phyloP scores from a whole-genome alignment of 2,329 filamentous ascomycete genomes.

The Colletotrichum australisinense region DNA sequence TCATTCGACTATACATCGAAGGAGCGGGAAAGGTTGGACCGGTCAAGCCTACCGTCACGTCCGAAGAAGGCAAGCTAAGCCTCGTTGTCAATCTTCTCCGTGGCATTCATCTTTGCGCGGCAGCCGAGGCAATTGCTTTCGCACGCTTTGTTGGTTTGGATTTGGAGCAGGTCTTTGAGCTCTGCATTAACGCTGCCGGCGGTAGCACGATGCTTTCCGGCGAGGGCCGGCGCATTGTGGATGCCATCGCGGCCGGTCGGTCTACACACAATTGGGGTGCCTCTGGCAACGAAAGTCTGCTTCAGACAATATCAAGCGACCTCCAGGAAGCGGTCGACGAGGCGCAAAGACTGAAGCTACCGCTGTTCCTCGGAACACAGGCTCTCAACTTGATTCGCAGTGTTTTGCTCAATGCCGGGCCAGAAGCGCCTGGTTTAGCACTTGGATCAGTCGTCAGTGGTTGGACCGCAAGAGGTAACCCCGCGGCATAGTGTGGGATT shows the following conservation, averaged over 20 bases:
- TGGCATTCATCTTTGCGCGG: not conserved
- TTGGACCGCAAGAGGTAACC: not conserved
- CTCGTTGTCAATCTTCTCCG: not conserved
- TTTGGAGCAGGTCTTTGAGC: not conserved
- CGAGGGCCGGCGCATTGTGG: not conserved
- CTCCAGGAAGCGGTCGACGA: not conserved
- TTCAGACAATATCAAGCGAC: not conserved
- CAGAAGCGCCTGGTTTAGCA: not conserved
- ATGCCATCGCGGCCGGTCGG: not conserved
- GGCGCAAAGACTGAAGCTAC: not conserved
- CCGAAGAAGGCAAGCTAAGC: constrained; percentile 47
- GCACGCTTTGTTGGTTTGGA: not conserved
- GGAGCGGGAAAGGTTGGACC: constrained; percentile 48
- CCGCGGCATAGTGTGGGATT: not conserved
- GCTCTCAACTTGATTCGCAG: not conserved
- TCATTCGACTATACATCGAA: constrained; percentile 56
- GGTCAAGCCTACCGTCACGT: constrained; percentile 41
- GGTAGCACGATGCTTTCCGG: not conserved
- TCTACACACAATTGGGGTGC: not conserved
- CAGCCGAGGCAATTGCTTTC: not conserved
- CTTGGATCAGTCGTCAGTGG: constrained; percentile 6
- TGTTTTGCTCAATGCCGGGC: constrained; percentile 26
- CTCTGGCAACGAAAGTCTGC: not conserved
- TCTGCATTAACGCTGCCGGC: not conserved
- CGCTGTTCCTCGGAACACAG: not conserved